Evolutionary conservation across 169 alveolate species (phyloP).

Genomic region (Cryptosporidium meleagridis): DNA sequence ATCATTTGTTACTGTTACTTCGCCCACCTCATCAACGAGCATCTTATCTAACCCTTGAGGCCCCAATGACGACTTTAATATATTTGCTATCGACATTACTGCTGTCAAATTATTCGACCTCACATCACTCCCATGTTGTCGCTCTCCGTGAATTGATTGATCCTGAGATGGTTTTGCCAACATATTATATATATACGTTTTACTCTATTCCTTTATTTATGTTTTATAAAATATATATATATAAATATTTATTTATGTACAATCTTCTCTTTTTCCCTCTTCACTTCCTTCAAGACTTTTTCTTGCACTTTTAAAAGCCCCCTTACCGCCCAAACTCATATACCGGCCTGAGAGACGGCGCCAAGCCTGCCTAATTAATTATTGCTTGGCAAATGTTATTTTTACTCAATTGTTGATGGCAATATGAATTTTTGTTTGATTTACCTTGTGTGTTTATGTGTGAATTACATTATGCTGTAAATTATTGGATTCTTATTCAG

Average conservation of each 20-base stretch:
- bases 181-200: slow-evolving; percentile 9
- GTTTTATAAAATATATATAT: background rate
- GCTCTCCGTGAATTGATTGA: slow-evolving; percentile 66
- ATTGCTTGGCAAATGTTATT: background rate
- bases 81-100: slow-evolving; percentile 96
- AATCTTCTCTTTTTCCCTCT: background rate
- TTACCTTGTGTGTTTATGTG: background rate
- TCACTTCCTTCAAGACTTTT: background rate
- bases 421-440: no score
- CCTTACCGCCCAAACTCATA: slow-evolving; percentile 1
- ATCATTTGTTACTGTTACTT: slow-evolving; percentile 98
- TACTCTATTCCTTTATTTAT: background rate
- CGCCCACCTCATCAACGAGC: slow-evolving; percentile 99
- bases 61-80: slow-evolving; percentile 97
- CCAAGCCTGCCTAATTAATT: background rate
- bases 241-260: background rate
- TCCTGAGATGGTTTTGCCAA: slow-evolving; percentile 49
- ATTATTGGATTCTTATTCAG: no score
- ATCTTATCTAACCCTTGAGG: slow-evolving; percentile 99
- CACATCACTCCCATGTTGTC: slow-evolving; percentile 72
- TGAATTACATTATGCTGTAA: background rate
- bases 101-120: slow-evolving; percentile 87
- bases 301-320: background rate
- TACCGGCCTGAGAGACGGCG: slow-evolving; percentile 13
- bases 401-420: background rate